A percentile compares a stretch with the other conserved stretches of the same genome.
phyloP scores from a whole-genome alignment of 257 asterid genomes.

The Salvia splendens region DNA sequence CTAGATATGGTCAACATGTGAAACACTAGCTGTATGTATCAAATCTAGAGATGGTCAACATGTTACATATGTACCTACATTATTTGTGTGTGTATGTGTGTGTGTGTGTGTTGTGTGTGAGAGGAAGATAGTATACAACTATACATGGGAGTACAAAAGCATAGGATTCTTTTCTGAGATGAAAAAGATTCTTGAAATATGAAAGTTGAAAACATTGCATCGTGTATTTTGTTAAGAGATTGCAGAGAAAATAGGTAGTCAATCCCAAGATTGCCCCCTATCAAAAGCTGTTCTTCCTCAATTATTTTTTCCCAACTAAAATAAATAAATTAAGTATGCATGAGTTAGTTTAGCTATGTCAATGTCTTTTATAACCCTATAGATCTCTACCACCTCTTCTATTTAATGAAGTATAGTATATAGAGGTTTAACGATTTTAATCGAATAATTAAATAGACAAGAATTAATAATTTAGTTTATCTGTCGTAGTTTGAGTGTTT shows the following conservation, averaged over 20 bases:
- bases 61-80: neutral
- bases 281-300: no score
- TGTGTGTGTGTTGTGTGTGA: neutral
- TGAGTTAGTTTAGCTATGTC: neutral
- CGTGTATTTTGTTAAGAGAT: constrained; percentile 27
- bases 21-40: neutral
- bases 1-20: constrained; percentile 7
- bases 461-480: no score
- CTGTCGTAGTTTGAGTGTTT: no score
- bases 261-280: constrained; percentile 54
- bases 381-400: no score
- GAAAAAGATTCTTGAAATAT: constrained; percentile 42
- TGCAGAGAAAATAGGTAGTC: constrained; percentile 40
- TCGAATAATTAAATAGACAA: no score
- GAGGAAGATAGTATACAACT: neutral
- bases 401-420: no score
- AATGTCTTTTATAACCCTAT: neutral
- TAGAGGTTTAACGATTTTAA: no score
- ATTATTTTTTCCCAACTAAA: no score
- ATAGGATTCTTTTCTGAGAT: constrained; percentile 48
- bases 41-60: constrained; percentile 12
- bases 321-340: neutral
- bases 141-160: constrained; percentile 33
- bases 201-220: constrained; percentile 34
- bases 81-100: neutral